Percentiles rank a stretch among this genome's conserved stretches.
Conservation (phyloP, 768 basidiomycete species). For the Bullera alba region DNA sequence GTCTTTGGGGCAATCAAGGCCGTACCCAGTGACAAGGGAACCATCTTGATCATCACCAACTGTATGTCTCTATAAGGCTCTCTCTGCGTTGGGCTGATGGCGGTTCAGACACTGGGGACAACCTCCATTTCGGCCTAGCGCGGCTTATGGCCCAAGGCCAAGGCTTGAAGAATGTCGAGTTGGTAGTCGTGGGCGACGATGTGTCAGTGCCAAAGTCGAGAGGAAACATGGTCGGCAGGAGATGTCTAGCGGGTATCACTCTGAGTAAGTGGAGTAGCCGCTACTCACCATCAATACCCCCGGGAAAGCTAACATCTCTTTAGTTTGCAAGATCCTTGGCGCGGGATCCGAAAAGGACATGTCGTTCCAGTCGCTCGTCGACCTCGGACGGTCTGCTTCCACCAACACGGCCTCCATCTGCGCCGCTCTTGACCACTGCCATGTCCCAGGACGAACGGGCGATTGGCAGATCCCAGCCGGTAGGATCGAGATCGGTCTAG, state of each 20-base stretch:
- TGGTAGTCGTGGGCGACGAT: conserved; percentile 82
- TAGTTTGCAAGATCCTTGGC: conserved; percentile 83
- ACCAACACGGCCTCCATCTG: conserved; percentile 72
- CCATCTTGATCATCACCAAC: conserved; percentile 42
- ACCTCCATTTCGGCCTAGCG: conserved; percentile 85
- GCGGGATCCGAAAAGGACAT: conserved; percentile 66
- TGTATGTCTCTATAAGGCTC: conserved; percentile 12
- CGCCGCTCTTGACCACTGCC: conserved; percentile 80
- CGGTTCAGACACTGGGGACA: conserved; percentile 55
- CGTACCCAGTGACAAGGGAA: conserved; percentile 34
- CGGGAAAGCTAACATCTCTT: conserved; percentile 52
- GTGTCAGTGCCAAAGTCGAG: conserved; percentile 76
- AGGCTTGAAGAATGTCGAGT: conserved; percentile 60
- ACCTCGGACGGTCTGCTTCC: conserved; percentile 60
- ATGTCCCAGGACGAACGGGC: conserved; percentile 73
- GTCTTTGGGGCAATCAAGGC: conserved; percentile 36
- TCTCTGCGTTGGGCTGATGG: not conserved
- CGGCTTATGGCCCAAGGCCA: conserved; percentile 70
- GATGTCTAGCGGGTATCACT: conserved; percentile 47
- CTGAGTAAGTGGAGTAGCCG: conserved; percentile 23
- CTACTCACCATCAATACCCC: not conserved
- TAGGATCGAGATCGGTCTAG: conserved; percentile 76
- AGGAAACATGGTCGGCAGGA: conserved; percentile 75
- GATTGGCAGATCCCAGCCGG: conserved; percentile 53
- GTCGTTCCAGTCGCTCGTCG: conserved; percentile 61